phyloP scores from a whole-genome alignment of 2,329 filamentous ascomycete species.

The Periconia sp. region DNA sequence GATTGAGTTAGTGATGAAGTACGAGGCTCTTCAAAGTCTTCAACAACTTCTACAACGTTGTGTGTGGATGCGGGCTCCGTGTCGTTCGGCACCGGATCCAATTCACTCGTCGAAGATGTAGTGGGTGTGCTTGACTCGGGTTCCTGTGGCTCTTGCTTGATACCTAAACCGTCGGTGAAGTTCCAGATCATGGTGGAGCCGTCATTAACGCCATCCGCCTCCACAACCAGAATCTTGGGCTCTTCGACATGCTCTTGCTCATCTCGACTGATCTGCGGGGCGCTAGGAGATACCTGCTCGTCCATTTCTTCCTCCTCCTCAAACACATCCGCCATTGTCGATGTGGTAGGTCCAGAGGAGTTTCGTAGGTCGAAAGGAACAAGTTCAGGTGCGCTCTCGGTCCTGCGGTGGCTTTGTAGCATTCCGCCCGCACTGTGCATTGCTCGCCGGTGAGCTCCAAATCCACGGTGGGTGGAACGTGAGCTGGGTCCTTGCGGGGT shows the following conservation, averaged over 20 bases:
- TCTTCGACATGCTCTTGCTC: slow-evolving; percentile 43
- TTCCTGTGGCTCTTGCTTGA: slow-evolving; percentile 24
- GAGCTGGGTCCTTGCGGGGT: slow-evolving; percentile 73
- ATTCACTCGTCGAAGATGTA: slow-evolving; percentile 23
- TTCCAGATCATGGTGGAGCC: slow-evolving; percentile 49
- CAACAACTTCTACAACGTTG: slow-evolving; percentile 47
- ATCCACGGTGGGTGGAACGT: slow-evolving; percentile 46
- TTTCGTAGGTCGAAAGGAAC: slow-evolving; percentile 67
- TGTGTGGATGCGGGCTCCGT: slow-evolving; percentile 18
- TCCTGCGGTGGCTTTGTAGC: slow-evolving; percentile 75
- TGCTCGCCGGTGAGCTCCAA: slow-evolving; percentile 58
- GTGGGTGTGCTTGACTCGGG: slow-evolving; percentile 20
- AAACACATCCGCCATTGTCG: slow-evolving; percentile 83
- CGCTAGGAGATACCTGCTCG: slow-evolving; percentile 33
- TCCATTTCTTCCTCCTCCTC: slow-evolving; percentile 76
- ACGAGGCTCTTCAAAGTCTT: slow-evolving; percentile 51
- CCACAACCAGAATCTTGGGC: slow-evolving; percentile 50
- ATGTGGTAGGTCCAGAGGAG: slow-evolving; percentile 58
- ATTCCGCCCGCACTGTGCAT: slow-evolving; percentile 78
- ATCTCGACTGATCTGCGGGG: slow-evolving; percentile 13
- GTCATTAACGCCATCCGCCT: slow-evolving; percentile 43
- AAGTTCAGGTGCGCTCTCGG: slow-evolving; percentile 79
- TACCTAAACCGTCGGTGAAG: slow-evolving; percentile 43
- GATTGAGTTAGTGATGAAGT: slow-evolving; percentile 53
- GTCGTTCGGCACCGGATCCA: background rate